Conservation (phyloP, 208 protist genomes). For the Porcisia hertigi region DNA sequence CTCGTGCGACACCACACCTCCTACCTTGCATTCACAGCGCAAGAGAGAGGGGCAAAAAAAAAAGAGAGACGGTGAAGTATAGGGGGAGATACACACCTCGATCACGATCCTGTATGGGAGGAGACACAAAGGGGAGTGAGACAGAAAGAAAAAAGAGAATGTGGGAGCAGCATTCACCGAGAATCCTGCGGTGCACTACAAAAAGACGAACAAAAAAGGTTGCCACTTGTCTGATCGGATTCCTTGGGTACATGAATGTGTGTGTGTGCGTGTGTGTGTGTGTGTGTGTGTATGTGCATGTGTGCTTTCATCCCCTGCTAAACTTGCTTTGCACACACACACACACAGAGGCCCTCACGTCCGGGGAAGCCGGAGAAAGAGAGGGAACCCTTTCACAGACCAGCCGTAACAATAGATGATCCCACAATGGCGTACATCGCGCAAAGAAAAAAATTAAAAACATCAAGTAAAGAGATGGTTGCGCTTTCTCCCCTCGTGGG, state of each 20-base stretch:
- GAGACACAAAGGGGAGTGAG: too few relatives aligned
- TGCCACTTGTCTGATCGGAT: background rate
- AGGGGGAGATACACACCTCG: background rate
- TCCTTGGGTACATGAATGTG: background rate
- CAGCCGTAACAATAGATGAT: background rate
- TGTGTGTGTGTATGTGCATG: background rate
- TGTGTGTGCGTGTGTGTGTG: background rate
- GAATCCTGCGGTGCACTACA: background rate
- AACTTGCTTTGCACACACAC: background rate
- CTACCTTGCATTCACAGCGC: background rate
- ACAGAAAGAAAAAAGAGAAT: background rate
- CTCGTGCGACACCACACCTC: background rate
- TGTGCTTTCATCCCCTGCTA: background rate
- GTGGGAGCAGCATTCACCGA: background rate
- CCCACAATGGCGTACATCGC: background rate
- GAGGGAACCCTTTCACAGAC: background rate
- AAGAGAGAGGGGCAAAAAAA: background rate
- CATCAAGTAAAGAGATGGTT: background rate
- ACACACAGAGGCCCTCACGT: too few relatives aligned
- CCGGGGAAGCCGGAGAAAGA: background rate
- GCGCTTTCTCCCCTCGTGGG: too few relatives aligned
- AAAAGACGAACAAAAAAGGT: background rate
- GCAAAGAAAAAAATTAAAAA: background rate
- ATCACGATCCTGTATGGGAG: background rate
- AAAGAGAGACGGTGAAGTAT: background rate